These are phyloP conservation scores for Pythium guiyangense DNA, from an alignment of 352 stramenopile species.

Conservation along the genomic window DNA sequence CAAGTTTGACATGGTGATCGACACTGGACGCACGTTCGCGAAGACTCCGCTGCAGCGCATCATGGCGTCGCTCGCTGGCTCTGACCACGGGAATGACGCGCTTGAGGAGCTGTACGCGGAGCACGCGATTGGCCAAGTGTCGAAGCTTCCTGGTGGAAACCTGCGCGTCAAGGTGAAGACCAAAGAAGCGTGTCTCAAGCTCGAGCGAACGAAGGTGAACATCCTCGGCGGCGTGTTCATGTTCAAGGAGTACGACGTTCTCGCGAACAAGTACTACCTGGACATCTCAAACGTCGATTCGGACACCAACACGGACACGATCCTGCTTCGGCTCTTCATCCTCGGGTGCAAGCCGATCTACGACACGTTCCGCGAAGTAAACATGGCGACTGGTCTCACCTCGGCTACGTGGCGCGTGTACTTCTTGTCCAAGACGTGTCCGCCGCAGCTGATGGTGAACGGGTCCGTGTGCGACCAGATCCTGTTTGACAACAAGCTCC, in stretches of 20 bases:
- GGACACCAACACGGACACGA: no score
- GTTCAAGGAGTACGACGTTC: slow-evolving; percentile 14
- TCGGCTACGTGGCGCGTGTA: no score
- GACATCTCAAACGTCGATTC: slow-evolving; percentile 8
- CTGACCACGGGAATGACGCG: background rate
- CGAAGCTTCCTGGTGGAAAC: no score
- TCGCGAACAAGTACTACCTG: slow-evolving; percentile 9
- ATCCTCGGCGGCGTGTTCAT: background rate
- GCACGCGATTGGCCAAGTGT: slow-evolving; percentile 4
- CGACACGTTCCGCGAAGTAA: slow-evolving; percentile 14
- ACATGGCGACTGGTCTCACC: slow-evolving; percentile 5
- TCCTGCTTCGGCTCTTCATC: no score
- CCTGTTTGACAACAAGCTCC: no score
- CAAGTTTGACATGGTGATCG: no score
- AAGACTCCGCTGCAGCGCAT: slow-evolving; percentile 5
- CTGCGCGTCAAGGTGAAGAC: no score
- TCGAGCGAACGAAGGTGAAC: no score
- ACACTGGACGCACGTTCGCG: slow-evolving; percentile 2
- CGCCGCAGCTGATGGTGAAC: no score
- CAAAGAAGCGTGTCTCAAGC: no score
- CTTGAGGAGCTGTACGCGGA: slow-evolving; percentile 3
- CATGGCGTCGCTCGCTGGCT: slow-evolving; percentile 3
- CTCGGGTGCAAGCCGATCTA: slow-evolving; percentile 14
- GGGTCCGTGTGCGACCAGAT: no score
- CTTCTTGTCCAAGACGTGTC: no score